Evolutionary conservation across 1,284 basidiomycete species (phyloP).

Genomic region (Ceratobasidium sp.): DNA sequence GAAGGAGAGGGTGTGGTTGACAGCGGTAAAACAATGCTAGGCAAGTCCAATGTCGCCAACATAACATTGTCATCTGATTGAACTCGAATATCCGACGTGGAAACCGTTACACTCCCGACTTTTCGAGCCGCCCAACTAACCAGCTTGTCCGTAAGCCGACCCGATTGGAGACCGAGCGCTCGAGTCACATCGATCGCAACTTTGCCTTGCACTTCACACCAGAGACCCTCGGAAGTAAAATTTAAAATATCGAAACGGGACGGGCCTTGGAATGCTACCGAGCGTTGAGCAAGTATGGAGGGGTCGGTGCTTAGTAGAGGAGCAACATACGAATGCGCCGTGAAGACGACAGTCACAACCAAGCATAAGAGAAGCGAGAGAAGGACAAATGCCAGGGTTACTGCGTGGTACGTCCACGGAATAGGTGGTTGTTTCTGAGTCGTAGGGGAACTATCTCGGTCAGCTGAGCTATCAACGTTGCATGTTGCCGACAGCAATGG

Average conservation of each 20-base stretch:
- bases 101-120: conserved; percentile 8
- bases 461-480: neutral
- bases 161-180: neutral
- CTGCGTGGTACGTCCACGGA: conserved; percentile 15
- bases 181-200: conserved; percentile 12
- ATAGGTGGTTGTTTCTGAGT: neutral
- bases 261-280: conserved; percentile 9
- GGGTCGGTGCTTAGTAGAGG: conserved; percentile 17
- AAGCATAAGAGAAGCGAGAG: conserved; percentile 24
- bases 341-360: conserved; percentile 7
- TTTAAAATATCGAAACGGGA: conserved; percentile 17
- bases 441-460: neutral
- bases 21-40: conserved; percentile 5
- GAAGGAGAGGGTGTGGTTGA: neutral
- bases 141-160: conserved; percentile 2
- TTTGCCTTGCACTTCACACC: conserved; percentile 18
- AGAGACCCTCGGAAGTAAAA: conserved; percentile 17
- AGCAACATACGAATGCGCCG: conserved; percentile 4
- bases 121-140: conserved; percentile 19
- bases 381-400: conserved; percentile 33
- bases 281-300: conserved; percentile 10
- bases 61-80: neutral
- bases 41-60: conserved; percentile 3
- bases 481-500: neutral
- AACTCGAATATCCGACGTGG: neutral